phyloP scores from a whole-genome alignment of 2,329 filamentous ascomycete genomes.

The Madurella mycetomatis region DNA sequence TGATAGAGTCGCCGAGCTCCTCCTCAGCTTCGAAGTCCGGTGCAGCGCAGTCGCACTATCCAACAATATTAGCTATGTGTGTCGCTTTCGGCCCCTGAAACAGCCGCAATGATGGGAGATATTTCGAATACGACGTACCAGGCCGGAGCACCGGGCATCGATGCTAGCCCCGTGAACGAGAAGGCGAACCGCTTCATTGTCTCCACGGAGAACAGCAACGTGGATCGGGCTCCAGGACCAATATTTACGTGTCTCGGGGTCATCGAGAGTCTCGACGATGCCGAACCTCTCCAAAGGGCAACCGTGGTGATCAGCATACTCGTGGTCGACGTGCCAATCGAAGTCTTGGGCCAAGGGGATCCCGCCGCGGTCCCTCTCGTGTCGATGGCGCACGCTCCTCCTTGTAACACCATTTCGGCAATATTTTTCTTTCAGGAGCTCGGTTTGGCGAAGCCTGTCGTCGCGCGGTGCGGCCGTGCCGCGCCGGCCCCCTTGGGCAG shows the following conservation, averaged over 20 bases:
- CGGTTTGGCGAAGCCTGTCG: not conserved
- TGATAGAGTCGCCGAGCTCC: not conserved
- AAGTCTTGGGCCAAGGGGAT: not conserved
- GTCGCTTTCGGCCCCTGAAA: too few species aligned
- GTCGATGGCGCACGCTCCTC: not conserved
- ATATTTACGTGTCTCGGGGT: not conserved
- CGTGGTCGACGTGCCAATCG: not conserved
- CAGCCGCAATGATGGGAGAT: too few species aligned
- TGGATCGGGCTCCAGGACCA: slow-evolving; percentile 6
- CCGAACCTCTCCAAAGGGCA: not conserved
- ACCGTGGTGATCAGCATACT: not conserved
- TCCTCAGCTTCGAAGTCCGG: not conserved
- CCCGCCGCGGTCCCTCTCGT: not conserved
- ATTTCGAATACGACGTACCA: too few species aligned
- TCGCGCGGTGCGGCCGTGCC: not conserved
- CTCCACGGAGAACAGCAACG: not conserved
- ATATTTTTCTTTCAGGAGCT: not conserved
- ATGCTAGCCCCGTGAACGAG: not conserved
- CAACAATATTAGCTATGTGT: too few species aligned
- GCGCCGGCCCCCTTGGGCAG: slow-evolving; percentile 1
- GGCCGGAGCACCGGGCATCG: not conserved
- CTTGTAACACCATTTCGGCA: not conserved
- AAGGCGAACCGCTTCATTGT: not conserved
- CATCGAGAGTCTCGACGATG: not conserved
- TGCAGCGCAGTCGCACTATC: not conserved